These are phyloP conservation scores for Babesia ovis DNA, from an alignment of 169 alveolate species.

Conservation along the genomic window DNA sequence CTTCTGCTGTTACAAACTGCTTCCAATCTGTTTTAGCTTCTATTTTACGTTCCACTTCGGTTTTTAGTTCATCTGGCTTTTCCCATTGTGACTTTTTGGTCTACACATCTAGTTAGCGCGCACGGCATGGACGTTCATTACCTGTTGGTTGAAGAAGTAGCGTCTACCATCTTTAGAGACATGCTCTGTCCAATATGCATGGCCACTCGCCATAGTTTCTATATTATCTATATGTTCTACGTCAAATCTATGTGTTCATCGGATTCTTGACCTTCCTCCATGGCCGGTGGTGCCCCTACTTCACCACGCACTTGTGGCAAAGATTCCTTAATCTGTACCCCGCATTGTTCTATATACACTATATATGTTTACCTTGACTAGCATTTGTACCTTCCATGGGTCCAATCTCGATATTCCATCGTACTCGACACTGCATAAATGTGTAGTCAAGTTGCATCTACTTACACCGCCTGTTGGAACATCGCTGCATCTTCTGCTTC, in stretches of 20 bases:
- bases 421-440: slow-evolving; percentile 39
- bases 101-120: slow-evolving; percentile 12
- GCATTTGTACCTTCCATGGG: slow-evolving; percentile 61
- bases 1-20: slow-evolving; percentile 80
- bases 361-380: slow-evolving; percentile 39
- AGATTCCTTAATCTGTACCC: slow-evolving; percentile 10
- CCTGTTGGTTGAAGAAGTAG: slow-evolving; percentile 77
- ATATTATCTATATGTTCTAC: not conserved
- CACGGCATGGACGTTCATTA: not conserved
- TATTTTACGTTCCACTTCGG: slow-evolving; percentile 67
- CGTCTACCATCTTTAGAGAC: slow-evolving; percentile 81
- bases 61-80: slow-evolving; percentile 81
- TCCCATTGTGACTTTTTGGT: slow-evolving; percentile 83
- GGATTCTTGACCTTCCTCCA: slow-evolving; percentile 10
- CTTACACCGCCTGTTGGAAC: slow-evolving; percentile 57
- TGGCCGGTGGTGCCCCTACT: slow-evolving; percentile 36
- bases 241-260: slow-evolving; percentile 62
- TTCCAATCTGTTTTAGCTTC: slow-evolving; percentile 76
- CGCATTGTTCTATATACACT: not conserved
- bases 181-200: slow-evolving; percentile 77
- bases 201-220: slow-evolving; percentile 1
- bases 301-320: slow-evolving; percentile 18
- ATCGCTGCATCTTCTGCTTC: slow-evolving; percentile 42
- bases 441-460: not conserved
- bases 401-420: slow-evolving; percentile 49